Conservation (phyloP, 805 yeast genomes). For the Sugiyamaella smithiae region DNA sequence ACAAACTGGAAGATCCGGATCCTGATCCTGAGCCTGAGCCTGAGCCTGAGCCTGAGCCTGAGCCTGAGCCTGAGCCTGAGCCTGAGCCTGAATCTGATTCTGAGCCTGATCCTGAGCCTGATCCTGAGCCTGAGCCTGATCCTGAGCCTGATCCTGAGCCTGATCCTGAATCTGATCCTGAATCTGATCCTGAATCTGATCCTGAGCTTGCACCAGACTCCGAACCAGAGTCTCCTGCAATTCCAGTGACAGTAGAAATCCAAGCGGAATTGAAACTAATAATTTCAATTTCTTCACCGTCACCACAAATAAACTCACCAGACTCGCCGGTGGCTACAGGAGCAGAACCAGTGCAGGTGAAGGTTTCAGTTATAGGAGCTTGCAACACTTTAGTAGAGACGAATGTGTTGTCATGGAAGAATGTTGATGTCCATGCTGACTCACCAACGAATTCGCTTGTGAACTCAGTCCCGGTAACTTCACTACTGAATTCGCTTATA, state of each 20-base stretch:
- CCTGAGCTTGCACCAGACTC: constrained; percentile 7
- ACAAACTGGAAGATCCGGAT: neutral
- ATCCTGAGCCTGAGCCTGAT: constrained; percentile 7
- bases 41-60: constrained; percentile 2
- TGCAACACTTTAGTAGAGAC: neutral
- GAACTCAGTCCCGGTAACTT: neutral
- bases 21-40: constrained; percentile 9
- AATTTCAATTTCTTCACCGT: constrained; percentile 3
- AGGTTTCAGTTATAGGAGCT: neutral
- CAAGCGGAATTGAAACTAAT: neutral
- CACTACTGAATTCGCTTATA: too few relatives aligned
- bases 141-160: neutral
- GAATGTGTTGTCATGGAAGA: neutral
- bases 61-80: neutral
- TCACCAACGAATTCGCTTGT: neutral
- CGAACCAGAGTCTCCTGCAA: constrained; percentile 12
- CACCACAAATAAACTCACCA: neutral
- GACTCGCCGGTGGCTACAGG: neutral
- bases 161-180: neutral
- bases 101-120: constrained; percentile 3
- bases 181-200: neutral
- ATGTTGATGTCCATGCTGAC: neutral
- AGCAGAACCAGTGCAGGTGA: constrained; percentile 1
- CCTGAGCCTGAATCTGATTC: neutral
- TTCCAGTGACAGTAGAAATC: constrained; percentile 4